Evolutionary conservation across 306 rosid genomes (phyloP).

Genomic region (Pyrus communis): DNA sequence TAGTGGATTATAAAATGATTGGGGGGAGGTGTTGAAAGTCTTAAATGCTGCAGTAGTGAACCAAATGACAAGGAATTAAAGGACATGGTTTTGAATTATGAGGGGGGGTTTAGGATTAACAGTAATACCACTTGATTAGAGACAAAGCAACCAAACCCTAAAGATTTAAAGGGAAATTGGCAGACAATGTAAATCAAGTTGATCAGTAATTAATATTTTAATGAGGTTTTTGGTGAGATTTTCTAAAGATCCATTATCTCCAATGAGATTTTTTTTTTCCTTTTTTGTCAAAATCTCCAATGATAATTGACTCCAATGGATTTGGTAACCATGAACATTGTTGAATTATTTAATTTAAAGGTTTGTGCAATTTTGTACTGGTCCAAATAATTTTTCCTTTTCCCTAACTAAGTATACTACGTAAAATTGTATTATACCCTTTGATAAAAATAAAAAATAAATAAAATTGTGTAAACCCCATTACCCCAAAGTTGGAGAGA

Average conservation of each 20-base stretch:
- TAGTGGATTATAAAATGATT: constrained; percentile 9
- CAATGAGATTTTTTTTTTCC: not conserved
- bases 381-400: too few species aligned
- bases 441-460: too few species aligned
- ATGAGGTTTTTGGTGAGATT: not conserved
- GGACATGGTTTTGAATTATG: constrained; percentile 4
- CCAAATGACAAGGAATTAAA: not conserved
- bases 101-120: constrained; percentile 13
- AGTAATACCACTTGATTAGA: constrained; percentile 19
- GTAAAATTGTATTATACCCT: too few species aligned
- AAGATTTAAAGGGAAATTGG: constrained; percentile 13
- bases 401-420: too few species aligned
- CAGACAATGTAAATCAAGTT: constrained; percentile 17
- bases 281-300: not conserved
- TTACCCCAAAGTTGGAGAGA: too few species aligned
- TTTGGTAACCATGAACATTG: constrained; percentile 1
- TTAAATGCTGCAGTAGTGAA: not conserved
- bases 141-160: constrained; percentile 23
- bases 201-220: not conserved
- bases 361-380: too few species aligned
- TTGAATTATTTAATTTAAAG: not conserved
- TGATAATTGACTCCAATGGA: constrained; percentile 12
- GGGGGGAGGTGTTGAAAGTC: not conserved
- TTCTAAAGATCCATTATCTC: not conserved
- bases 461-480: too few species aligned